Evolutionary conservation across 192 early-diverging fungal genomes (phyloP), one percentile per base, ranked within the genome.

Genomic region (Mortierella hygrophila): DNA sequence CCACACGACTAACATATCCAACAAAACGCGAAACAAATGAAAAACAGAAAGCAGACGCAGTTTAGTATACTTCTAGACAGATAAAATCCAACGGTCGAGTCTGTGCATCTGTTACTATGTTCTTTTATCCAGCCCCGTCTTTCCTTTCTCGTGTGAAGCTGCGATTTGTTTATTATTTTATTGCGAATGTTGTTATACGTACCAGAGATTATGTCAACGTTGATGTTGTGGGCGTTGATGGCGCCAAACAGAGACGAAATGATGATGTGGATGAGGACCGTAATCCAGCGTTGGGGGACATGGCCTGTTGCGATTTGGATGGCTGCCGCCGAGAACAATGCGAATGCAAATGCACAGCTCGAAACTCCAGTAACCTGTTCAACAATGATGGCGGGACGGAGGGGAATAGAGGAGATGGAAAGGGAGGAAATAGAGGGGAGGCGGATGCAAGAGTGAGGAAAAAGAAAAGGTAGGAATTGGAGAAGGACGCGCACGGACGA

Each of bases 321-420:
- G 15, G 72, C 68, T 8, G 72, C 35, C 0, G 83, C 52, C 6
- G 72, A 38, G 37, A 80, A 85, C 16, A 85, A 26, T 26, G 83
- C 83, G 32, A 85, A 78, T n/a, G 83, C 75, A 44, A 85, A 85
- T 1, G 83, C 77, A 75, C 78, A 85, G 60, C 78, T 75, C 15
- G 83, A 72, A 5, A 60, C 55, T 13, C 78, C 78, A 3, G 74
- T 85, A 3, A 57, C 54, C 83, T 84, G 52, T 35, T 35, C 4
- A 38, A 29, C 10, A 6, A 26, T 11, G 29, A 65, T 26, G 11
- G 11, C 3, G 38, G 35, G 7, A 63, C 8, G 40, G 57, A 35
- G 13, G 55, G 2, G 32, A n/a, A 49, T 6, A 40, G 35, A 18
- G 38, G 0, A 40, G 16, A 2, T 3, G 38, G 40, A 21, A 42